These are phyloP conservation scores for Parmelia sp. DNA, from an alignment of 495 filamentous ascomycete species.

Conservation along the genomic window DNA sequence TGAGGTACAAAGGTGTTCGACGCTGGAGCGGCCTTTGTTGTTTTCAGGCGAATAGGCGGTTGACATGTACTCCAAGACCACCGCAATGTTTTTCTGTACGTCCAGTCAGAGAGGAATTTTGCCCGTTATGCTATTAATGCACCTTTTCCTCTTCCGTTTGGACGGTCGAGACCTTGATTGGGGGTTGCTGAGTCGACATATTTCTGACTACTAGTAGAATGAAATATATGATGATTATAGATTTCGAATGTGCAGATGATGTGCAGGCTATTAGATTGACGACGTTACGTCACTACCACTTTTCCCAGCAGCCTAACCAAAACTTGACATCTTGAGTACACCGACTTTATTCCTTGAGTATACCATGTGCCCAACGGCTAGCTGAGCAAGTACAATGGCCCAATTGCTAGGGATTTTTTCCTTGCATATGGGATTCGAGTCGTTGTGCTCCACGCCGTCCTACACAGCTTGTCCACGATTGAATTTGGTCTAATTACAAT, in stretches of 20 bases:
- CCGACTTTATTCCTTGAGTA: background rate
- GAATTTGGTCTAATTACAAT: background rate
- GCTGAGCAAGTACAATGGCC: background rate
- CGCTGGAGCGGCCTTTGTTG: conserved; percentile 29
- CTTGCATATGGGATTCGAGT: background rate
- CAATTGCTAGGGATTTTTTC: background rate
- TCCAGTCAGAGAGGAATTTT: background rate
- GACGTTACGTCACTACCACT: background rate
- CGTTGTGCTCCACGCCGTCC: background rate
- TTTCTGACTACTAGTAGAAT: background rate
- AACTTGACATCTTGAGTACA: background rate
- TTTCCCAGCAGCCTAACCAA: background rate
- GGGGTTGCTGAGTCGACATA: conserved; percentile 18
- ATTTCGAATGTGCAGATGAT: background rate
- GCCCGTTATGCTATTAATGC: background rate
- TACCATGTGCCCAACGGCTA: background rate
- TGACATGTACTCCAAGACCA: conserved; percentile 35
- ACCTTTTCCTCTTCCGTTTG: conserved; percentile 24
- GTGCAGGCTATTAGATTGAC: background rate
- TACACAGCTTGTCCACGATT: background rate
- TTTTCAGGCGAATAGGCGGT: conserved; percentile 30
- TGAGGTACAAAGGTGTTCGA: conserved; percentile 28
- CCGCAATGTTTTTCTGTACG: conserved; percentile 31
- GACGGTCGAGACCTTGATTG: conserved; percentile 20
- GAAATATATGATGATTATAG: background rate